These are phyloP conservation scores for Elsinoe perseae DNA, from an alignment of 2,329 filamentous ascomycete genomes.

Conservation along the genomic window DNA sequence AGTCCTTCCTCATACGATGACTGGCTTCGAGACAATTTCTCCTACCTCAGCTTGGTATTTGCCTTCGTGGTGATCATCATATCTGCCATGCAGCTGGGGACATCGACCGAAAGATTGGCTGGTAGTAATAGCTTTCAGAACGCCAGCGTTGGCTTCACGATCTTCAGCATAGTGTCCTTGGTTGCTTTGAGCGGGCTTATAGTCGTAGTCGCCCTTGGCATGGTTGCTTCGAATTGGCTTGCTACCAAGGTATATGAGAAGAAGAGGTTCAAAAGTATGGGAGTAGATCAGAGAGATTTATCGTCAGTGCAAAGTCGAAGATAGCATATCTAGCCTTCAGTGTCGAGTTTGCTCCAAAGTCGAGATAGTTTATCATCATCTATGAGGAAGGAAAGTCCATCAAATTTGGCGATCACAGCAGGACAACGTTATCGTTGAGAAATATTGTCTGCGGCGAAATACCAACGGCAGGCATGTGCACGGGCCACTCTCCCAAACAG, in stretches of 20 bases:
- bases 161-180: slow-evolving; percentile 38
- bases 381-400: too few species aligned
- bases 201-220: not conserved
- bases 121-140: slow-evolving; percentile 35
- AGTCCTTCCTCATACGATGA: slow-evolving; percentile 8
- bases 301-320: not conserved
- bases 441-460: not conserved
- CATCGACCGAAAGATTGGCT: slow-evolving; percentile 23
- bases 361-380: too few species aligned
- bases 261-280: not conserved
- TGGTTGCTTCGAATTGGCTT: not conserved
- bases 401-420: too few species aligned
- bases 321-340: too few species aligned
- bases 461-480: not conserved
- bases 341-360: too few species aligned
- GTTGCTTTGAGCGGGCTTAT: slow-evolving; percentile 18
- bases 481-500: slow-evolving; percentile 10
- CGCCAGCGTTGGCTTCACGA: slow-evolving; percentile 42
- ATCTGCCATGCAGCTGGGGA: slow-evolving; percentile 22
- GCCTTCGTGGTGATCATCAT: slow-evolving; percentile 15
- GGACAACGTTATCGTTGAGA: slow-evolving; percentile 4
- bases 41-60: not conserved
- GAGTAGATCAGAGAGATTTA: not conserved
- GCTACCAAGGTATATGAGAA: not conserved
- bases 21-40: slow-evolving; percentile 18